Percentiles rank a stretch among this genome's conserved stretches.
Evolutionary conservation across 495 filamentous ascomycete species (phyloP).

Genomic region (Penicillium goetzii): DNA sequence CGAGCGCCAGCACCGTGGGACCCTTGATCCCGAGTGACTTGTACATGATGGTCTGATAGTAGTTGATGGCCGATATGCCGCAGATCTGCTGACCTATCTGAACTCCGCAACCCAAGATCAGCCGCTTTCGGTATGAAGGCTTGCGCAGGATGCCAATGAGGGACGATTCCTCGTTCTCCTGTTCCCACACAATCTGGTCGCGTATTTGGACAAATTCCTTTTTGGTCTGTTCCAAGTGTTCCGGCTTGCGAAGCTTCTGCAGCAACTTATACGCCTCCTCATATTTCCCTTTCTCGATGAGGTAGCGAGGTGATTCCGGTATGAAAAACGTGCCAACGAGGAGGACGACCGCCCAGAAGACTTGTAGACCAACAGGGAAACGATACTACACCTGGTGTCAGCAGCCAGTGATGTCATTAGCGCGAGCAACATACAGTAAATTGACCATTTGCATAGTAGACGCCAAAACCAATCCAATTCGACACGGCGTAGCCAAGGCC

Average conservation of each 20-base stretch:
- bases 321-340: neutral
- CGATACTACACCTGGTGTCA: neutral
- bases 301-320: neutral
- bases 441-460: neutral
- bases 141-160: constrained; percentile 1
- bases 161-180: neutral
- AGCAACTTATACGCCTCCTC: neutral
- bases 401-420: neutral
- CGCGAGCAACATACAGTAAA: neutral
- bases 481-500: neutral
- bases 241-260: neutral
- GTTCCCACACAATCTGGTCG: neutral
- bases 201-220: constrained; percentile 2
- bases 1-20: neutral
- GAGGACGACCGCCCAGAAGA: neutral
- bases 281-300: neutral
- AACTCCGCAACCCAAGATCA: neutral
- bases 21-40: constrained; percentile 1
- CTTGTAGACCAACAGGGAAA: neutral
- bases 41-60: neutral
- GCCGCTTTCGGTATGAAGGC: neutral
- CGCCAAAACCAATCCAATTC: neutral
- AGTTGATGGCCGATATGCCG: neutral
- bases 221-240: neutral
- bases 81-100: neutral